These are phyloP conservation scores for Sabuloglossum arenarium DNA, from an alignment of 495 filamentous ascomycete genomes.

Conservation along the genomic window DNA sequence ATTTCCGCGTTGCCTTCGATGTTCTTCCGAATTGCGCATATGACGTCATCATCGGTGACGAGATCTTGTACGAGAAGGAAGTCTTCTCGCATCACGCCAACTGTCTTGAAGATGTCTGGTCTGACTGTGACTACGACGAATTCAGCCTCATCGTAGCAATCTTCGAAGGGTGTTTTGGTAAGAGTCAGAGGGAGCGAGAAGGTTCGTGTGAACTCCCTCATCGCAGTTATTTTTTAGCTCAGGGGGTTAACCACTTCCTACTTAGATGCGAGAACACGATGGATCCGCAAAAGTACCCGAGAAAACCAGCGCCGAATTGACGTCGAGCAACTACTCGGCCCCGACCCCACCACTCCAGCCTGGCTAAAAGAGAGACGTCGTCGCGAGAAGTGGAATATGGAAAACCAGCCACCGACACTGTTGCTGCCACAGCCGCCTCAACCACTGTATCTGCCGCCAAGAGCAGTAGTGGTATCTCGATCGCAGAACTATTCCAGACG, in stretches of 20 bases:
- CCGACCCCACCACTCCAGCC: background rate
- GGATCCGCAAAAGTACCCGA: background rate
- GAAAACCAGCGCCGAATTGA: background rate
- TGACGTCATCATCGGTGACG: background rate
- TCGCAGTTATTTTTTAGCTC: no score
- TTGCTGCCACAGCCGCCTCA: no score
- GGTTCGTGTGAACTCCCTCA: background rate
- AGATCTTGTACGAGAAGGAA: background rate
- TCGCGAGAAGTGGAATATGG: background rate
- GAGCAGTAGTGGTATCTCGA: no score
- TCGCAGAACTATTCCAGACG: no score
- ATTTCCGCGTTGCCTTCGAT: background rate
- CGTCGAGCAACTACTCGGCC: background rate
- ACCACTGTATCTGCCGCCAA: no score
- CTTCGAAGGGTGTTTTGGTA: background rate
- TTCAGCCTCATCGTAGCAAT: background rate
- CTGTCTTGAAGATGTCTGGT: background rate
- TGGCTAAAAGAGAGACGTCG: background rate
- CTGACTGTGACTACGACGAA: background rate
- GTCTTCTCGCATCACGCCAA: background rate
- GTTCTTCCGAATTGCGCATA: background rate
- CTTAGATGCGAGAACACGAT: background rate
- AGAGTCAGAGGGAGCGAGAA: background rate
- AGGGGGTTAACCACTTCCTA: no score
- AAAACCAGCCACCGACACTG: constrained; percentile 3